A percentile compares a stretch with the other conserved stretches of the same genome.
phyloP scores from a whole-genome alignment of 305 asterid species.

The Rubia peregrina region DNA sequence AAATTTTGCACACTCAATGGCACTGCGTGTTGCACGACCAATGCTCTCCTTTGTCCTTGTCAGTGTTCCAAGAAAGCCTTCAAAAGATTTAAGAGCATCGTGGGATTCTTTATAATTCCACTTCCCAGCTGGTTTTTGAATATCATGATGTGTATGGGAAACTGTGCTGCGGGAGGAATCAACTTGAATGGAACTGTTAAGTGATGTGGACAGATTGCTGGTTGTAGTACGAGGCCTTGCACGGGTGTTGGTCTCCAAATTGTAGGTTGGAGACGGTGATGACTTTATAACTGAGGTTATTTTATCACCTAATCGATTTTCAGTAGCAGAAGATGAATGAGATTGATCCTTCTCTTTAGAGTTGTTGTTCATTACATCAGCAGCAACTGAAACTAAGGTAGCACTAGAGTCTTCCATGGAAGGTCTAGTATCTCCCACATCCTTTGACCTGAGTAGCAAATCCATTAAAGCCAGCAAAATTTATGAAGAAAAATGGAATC shows the following conservation, averaged over 20 bases:
- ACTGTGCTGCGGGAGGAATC: constrained; percentile 46
- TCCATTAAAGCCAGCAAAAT: constrained; percentile 2
- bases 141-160: constrained; percentile 41
- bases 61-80: constrained; percentile 54
- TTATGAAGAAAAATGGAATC: background rate
- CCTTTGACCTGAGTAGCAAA: constrained; percentile 35
- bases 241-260: constrained; percentile 36
- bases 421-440: constrained; percentile 29
- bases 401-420: constrained; percentile 26
- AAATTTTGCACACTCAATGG: constrained; percentile 77
- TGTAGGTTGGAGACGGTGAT: constrained; percentile 51
- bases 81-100: constrained; percentile 56
- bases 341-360: constrained; percentile 23
- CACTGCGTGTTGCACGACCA: constrained; percentile 77
- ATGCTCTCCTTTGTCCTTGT: constrained; percentile 88
- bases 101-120: constrained; percentile 51
- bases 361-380: constrained; percentile 28
- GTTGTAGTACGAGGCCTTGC: constrained; percentile 46
- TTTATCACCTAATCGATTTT: constrained; percentile 40
- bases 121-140: constrained; percentile 45
- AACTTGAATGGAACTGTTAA: constrained; percentile 36
- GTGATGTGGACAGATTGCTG: constrained; percentile 41
- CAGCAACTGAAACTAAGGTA: constrained; percentile 32
- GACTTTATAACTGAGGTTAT: constrained; percentile 47
- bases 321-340: constrained; percentile 36